A percentile compares a stretch with the other conserved stretches of the same genome.
These are phyloP conservation scores for Serendipita sp. DNA, from an alignment of 768 basidiomycete species.

Conservation along the genomic window DNA sequence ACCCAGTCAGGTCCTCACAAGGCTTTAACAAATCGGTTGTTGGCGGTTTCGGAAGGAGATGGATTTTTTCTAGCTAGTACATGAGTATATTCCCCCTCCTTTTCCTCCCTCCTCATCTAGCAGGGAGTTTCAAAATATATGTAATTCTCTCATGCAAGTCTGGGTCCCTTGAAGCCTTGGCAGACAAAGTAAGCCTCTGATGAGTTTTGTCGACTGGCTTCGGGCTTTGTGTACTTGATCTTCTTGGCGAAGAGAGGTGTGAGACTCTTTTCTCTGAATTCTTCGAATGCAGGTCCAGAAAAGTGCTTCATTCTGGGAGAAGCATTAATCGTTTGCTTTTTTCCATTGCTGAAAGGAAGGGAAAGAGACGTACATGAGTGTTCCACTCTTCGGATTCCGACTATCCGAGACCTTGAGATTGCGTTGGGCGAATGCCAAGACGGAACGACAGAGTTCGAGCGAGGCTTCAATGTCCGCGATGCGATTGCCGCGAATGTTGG, in stretches of 20 bases:
- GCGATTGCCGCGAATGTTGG: constrained; percentile 60
- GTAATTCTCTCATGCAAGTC: not conserved
- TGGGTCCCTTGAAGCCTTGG: constrained; percentile 32
- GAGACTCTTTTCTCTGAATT: constrained; percentile 47
- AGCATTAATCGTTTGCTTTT: constrained; percentile 9
- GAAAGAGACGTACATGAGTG: constrained; percentile 35
- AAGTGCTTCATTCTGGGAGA: constrained; percentile 67
- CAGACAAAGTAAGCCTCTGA: constrained; percentile 82
- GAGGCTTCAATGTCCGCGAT: constrained; percentile 49
- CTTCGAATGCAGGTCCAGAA: constrained; percentile 48
- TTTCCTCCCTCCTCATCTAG: not conserved
- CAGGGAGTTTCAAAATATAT: not conserved
- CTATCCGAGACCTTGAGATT: constrained; percentile 35
- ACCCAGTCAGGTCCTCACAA: no score
- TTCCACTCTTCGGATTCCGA: constrained; percentile 28
- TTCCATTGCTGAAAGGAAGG: constrained; percentile 4
- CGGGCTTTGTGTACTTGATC: constrained; percentile 63
- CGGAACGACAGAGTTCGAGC: constrained; percentile 59
- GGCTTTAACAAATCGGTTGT: no score
- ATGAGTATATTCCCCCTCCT: not conserved
- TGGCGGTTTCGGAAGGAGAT: not conserved
- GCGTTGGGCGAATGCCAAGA: constrained; percentile 46
- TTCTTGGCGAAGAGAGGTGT: constrained; percentile 41
- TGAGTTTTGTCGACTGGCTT: constrained; percentile 62
- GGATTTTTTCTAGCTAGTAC: not conserved